Conservation (phyloP, 768 basidiomycete genomes). For the Pleurotus tuber-regium region DNA sequence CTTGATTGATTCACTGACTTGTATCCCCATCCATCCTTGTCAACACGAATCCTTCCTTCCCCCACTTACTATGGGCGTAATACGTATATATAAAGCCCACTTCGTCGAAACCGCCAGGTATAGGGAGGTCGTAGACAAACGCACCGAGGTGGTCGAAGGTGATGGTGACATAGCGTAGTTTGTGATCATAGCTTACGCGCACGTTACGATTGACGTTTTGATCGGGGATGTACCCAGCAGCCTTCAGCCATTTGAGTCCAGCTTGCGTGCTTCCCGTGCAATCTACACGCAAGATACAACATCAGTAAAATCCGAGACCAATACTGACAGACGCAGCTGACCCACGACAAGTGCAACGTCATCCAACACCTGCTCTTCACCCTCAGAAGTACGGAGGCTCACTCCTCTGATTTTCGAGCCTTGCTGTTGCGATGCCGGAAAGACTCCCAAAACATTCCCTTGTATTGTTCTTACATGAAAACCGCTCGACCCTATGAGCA, state of each 20-base stretch:
- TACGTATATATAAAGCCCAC: conserved; percentile 6
- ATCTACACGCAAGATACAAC: conserved; percentile 8
- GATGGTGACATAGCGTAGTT: conserved; percentile 16
- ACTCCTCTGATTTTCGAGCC: conserved; percentile 9
- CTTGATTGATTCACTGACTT: conserved; percentile 10
- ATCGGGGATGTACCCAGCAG: conserved; percentile 8
- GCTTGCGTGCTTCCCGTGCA: conserved; percentile 21
- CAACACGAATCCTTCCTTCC: conserved; percentile 1
- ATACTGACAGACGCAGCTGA: background rate
- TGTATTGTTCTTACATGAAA: conserved; percentile 6
- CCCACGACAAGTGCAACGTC: conserved; percentile 12
- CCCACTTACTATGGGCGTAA: background rate
- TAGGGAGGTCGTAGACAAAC: conserved; percentile 12
- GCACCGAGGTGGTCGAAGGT: conserved; percentile 17
- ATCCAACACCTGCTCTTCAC: background rate
- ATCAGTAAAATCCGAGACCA: background rate
- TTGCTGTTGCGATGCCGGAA: background rate
- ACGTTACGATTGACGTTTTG: background rate
- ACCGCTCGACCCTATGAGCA: conserved; percentile 3
- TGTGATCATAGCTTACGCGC: conserved; percentile 12
- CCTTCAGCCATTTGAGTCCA: conserved; percentile 19
- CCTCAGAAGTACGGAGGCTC: conserved; percentile 14
- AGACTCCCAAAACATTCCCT: conserved; percentile 11
- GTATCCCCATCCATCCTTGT: conserved; percentile 10
- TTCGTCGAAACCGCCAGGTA: conserved; percentile 12